Evolutionary conservation across 2,329 filamentous ascomycete genomes (phyloP).

Genomic region (Diaporthe sp.): DNA sequence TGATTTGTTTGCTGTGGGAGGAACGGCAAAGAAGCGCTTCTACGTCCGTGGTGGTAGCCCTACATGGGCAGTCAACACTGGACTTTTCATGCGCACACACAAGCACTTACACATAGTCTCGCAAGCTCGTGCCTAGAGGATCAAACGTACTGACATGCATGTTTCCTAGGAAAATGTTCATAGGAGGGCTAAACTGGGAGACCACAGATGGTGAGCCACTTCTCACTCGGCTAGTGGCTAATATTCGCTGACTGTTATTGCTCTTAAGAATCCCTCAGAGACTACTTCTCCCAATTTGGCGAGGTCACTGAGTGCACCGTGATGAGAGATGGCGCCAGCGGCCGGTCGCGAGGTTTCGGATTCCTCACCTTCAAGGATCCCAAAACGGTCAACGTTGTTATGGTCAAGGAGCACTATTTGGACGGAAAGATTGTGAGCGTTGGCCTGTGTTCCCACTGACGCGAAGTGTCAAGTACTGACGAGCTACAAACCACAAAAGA

Average conservation of each 20-base stretch:
- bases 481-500: slow-evolving; percentile 65
- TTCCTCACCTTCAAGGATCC: slow-evolving; percentile 98
- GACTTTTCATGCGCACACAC: neutral
- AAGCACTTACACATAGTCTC: slow-evolving; percentile 30
- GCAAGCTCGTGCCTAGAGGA: neutral
- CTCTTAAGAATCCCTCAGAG: slow-evolving; percentile 85
- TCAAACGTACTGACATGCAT: slow-evolving; percentile 38
- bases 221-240: slow-evolving; percentile 1
- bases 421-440: slow-evolving; percentile 94
- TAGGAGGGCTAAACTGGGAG: slow-evolving; percentile 98
- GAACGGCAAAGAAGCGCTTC: neutral
- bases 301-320: slow-evolving; percentile 98
- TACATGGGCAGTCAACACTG: neutral
- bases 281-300: slow-evolving; percentile 98
- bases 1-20: neutral
- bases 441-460: neutral
- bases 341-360: slow-evolving; percentile 93
- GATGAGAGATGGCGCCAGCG: slow-evolving; percentile 97
- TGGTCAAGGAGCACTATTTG: slow-evolving; percentile 99
- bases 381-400: slow-evolving; percentile 98
- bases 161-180: slow-evolving; percentile 93
- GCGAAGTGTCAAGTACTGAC: slow-evolving; percentile 11
- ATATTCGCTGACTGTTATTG: slow-evolving; percentile 6
- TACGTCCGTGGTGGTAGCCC: neutral
- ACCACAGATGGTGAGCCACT: slow-evolving; percentile 89